Conservation (phyloP, 2,329 filamentous ascomycete genomes). For the Orbilia brochopaga region DNA sequence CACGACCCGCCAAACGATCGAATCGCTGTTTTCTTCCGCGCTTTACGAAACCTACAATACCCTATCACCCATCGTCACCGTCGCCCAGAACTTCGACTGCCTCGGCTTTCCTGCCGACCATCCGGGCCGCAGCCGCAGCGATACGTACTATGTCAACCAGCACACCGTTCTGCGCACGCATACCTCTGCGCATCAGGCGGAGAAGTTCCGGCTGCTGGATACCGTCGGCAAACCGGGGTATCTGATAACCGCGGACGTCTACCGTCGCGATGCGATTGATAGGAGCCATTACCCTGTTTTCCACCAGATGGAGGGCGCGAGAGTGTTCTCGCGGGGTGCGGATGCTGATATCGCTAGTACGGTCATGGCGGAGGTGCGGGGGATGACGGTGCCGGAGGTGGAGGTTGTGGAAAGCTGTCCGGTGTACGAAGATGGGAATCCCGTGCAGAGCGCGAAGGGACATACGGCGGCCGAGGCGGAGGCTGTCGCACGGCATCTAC, state of each 20-base stretch:
- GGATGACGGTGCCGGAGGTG: constrained; percentile 74
- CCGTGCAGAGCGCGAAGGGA: constrained; percentile 70
- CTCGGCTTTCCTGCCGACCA: constrained; percentile 88
- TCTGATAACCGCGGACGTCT: constrained; percentile 92
- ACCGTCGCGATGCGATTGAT: constrained; percentile 92
- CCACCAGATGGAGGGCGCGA: constrained; percentile 97
- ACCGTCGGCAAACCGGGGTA: constrained; percentile 70
- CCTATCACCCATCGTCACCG: constrained; percentile 81
- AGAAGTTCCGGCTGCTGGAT: constrained; percentile 74
- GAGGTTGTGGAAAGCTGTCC: constrained; percentile 84
- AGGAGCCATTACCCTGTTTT: constrained; percentile 95
- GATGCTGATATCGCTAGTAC: constrained; percentile 71
- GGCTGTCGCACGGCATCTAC: constrained; percentile 82
- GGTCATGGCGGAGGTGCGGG: constrained; percentile 61
- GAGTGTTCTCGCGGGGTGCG: constrained; percentile 79
- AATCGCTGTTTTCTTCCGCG: constrained; percentile 79
- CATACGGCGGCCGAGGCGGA: constrained; percentile 79
- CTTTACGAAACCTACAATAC: constrained; percentile 78
- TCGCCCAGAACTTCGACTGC: constrained; percentile 93
- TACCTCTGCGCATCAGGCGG: constrained; percentile 89
- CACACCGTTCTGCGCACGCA: constrained; percentile 86
- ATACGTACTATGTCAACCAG: constrained; percentile 94
- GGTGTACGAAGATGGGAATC: constrained; percentile 79
- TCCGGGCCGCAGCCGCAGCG: constrained; percentile 81
- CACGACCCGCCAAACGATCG: constrained; percentile 90